These are phyloP conservation scores for Fusarium subtropicale DNA, from an alignment of 2,329 filamentous ascomycete species.

Conservation along the genomic window DNA sequence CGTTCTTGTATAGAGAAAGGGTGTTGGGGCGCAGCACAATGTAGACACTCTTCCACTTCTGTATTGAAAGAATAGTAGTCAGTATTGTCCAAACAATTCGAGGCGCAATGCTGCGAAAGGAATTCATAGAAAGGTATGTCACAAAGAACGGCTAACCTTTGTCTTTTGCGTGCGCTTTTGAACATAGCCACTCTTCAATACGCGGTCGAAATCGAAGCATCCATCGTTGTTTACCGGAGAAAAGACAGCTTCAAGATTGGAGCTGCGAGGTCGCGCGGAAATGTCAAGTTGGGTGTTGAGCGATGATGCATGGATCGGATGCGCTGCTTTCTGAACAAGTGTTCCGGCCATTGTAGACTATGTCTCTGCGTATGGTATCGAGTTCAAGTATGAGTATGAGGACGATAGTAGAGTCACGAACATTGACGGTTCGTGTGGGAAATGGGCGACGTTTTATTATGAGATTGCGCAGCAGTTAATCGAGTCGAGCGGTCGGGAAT, in stretches of 20 bases:
- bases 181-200: constrained; percentile 88
- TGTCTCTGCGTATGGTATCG: constrained; percentile 16
- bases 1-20: constrained; percentile 92
- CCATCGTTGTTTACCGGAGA: constrained; percentile 95
- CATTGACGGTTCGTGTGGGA: constrained; percentile 32
- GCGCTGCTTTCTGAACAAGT: constrained; percentile 40
- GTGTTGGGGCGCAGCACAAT: constrained; percentile 91
- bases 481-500: not conserved
- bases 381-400: constrained; percentile 1
- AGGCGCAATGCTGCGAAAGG: not conserved
- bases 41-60: constrained; percentile 92
- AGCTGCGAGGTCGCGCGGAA: constrained; percentile 43
- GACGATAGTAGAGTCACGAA: constrained; percentile 27
- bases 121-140: not conserved
- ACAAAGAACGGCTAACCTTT: constrained; percentile 69
- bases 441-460: constrained; percentile 1
- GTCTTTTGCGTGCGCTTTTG: constrained; percentile 93
- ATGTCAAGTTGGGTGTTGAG: constrained; percentile 31
- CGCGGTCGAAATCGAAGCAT: constrained; percentile 94
- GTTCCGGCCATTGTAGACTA: constrained; percentile 42
- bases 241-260: constrained; percentile 70
- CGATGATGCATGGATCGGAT: constrained; percentile 25
- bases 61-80: constrained; percentile 15
- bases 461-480: constrained; percentile 11
- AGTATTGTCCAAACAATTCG: constrained; percentile 26